Evolutionary conservation across 805 yeast species (phyloP), one percentile per base, ranked within the genome.

Genomic region (Cyberlindnera mississippiensis): DNA sequence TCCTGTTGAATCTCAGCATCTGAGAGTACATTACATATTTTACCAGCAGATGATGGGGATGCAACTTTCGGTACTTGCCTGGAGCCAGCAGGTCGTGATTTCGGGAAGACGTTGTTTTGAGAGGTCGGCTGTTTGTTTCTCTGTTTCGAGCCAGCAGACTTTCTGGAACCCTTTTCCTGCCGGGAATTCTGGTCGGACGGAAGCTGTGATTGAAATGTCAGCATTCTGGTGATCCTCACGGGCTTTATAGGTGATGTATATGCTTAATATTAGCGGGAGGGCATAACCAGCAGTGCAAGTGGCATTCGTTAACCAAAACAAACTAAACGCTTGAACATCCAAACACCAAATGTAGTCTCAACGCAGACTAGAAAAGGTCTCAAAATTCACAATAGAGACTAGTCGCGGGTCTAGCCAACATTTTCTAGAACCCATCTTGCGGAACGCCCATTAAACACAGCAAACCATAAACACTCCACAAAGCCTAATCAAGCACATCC

Each of bases 1-100:
- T 57, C 59, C 9, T 37, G 32, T 6, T 42, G 33, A 1, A 48
- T 36, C 18, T 51, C 54, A 40, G 28, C 18, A 33, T 22, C 12
- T 6, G 29, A 8, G 29, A 27, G 28, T n/a, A 20, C 24, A 20
- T 6, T 20, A 9, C 8, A 20, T 20, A 20, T 20, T 20, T 20
- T 20, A n/a, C 38, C 14, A n/a, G 19, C 17, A 18, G 20, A n/a
- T 9, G 18, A 9, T n/a, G 32, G 6, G 6, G 32, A 29, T 9
- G 11, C 32, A 13, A 13, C 17, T 16, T 29, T 29, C 12, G 37
- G 19, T 19, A n/a, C n/a, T 16, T 28, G 22, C 19, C 35, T 15
- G 24, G 24, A 20, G 9, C 8, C 37, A 17, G 27, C 12, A 15
- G 35, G 13, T 11, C 28, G n/a, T 5, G 38, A 15, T 7, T 20